Base-by-base conservation (phyloP, 805 yeast genomes). In the Ogataea naganishii region DNA sequence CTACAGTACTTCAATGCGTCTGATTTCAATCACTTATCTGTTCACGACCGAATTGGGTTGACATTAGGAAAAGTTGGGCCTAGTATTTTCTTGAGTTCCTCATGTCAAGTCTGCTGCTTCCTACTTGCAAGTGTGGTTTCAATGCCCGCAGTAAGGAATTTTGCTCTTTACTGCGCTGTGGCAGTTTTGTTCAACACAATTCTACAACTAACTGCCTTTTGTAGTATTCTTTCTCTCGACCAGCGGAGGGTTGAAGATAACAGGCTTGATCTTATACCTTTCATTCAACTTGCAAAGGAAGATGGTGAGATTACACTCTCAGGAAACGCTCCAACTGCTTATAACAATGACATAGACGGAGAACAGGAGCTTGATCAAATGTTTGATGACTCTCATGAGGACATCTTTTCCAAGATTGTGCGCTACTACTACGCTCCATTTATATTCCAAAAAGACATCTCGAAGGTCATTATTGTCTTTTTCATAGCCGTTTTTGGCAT, bases 111-210 rank as follows among this genome's bases (percentile, higher is more conserved):
- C n/a, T 61, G 75, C 7, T 82, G 95, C 46, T 86, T 89, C 45
- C 54, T 74, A 6, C 58, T 89, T 24, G 95, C 95, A 0, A 64
- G 94, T 1, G 53, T 64, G 4, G 96, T 92, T 6, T 68, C 78
- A 9, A 92, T 92, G 96, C 97, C 97, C 2, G 97, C 97, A 0
- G 97, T 89, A 13, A 69, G 80, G 39, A 92, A 88, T 53, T 89
- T 89, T 63, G 96, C 98, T 0, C 55, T 81, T 10, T 92, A 84
- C 47, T 83, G 95, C 6, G 88, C 95, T 0, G 80, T 85, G 12
- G 89, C 97, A 0, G 78, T 89, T 3, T 46, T 80, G 5, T 59
- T 83, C 43, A 88, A 89, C 49, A 76, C 89, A 1, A 24, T 74
- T 0, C 60, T 89, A 18, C 97, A 89, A 48, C 55, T 86, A 51